phyloP scores from a whole-genome alignment of 805 yeast species.

The Saccharomycopsis fodiens region DNA sequence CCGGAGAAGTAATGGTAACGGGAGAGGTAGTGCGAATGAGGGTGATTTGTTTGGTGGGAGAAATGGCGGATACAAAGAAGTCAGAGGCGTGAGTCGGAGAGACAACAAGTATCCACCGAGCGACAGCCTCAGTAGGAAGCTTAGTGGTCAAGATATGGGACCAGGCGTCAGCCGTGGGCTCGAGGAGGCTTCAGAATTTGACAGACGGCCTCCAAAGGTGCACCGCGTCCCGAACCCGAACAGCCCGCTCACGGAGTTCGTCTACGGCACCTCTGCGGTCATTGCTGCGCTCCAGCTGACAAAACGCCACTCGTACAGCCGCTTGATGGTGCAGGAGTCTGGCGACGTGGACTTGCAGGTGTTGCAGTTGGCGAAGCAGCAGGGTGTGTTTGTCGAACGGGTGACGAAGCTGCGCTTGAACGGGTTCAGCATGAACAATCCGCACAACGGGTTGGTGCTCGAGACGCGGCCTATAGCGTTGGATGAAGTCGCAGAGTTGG shows the following conservation, averaged over 20 bases:
- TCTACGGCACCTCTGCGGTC: slow-evolving; percentile 74
- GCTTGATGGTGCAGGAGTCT: slow-evolving; percentile 40
- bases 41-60: too few species aligned
- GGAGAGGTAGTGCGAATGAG: too few species aligned
- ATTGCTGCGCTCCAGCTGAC: slow-evolving; percentile 50
- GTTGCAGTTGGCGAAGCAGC: slow-evolving; percentile 36
- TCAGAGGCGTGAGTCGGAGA: slow-evolving; percentile 9
- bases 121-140: too few species aligned
- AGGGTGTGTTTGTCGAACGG: slow-evolving; percentile 25
- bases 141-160: too few species aligned
- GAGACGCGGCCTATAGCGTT: slow-evolving; percentile 14
- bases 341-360: slow-evolving; percentile 23
- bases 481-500: slow-evolving; percentile 1
- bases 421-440: slow-evolving; percentile 11
- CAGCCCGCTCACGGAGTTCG: slow-evolving; percentile 54
- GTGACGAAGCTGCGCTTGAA: slow-evolving; percentile 22
- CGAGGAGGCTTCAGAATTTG: too few species aligned
- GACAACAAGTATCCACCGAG: too few species aligned
- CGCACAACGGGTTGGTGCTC: slow-evolving; percentile 19
- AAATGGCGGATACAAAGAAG: too few species aligned
- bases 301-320: slow-evolving; percentile 45
- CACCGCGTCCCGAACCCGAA: background rate
- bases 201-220: background rate
- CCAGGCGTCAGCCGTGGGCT: background rate
- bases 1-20: slow-evolving; percentile 15